Base-by-base conservation (phyloP, 2,329 filamentous ascomycete genomes). In the Microdochium nivale region DNA sequence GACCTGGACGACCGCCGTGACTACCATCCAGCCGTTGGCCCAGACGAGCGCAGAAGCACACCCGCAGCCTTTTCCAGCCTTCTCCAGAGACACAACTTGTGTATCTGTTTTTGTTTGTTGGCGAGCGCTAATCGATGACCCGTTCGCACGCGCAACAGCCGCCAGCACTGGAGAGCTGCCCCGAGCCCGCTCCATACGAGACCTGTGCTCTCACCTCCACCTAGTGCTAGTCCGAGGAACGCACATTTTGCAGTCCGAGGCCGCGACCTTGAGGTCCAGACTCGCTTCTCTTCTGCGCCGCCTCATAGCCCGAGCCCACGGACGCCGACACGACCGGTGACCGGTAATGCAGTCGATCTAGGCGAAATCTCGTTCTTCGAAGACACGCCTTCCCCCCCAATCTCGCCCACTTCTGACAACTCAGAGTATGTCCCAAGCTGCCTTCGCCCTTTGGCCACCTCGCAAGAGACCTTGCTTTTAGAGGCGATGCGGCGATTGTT, bases 161-260 rank as follows among this genome's bases (percentile, higher is more conserved):
- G 40, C 19, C 40, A 44, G n/a, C 19, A 24, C 40, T 44, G 73
- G 62, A 74, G 70, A 61, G 63, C 70, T 52, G 67, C 72, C 55
- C 74, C 76, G 46, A 80, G 76, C 59, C 77, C 77, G 56, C 67
- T 79, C 48, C 70, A 72, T 53, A 70, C 71, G 52, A 72, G 60
- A 57, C 69, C 65, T 52, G 67, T 70, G 51, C 64, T 70, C 48
- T 74, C 72, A 60, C 68, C 69, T 54, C 68, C 73, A 50, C 64
- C 70, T 54, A 73, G 64, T 58, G 64, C 71, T 49, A 75, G 69
- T 56, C 69, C 71, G 54, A 67, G 62, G 51, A 66, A 65, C 51
- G 62, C 67, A 30, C 62, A 60, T 47, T 70, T 70, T 51, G 59
- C 65, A 32, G 63, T 65, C 30, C 58, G 63, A 46, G 51, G 59